Evolutionary conservation across 2,329 filamentous ascomycete species (phyloP).

Genomic region (Aureobasidium sp.): DNA sequence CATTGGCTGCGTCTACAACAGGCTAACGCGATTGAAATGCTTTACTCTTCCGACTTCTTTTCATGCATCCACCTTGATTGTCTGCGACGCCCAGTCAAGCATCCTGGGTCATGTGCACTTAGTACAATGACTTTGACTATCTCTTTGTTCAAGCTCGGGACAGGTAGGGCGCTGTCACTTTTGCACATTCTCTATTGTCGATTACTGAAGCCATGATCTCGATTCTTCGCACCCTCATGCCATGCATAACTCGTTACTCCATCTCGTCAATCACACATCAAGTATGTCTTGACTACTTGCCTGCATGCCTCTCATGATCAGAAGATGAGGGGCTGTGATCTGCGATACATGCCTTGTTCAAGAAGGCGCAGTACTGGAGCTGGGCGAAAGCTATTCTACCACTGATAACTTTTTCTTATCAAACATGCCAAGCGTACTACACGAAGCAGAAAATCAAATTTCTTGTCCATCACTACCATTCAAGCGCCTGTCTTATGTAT

Average conservation of each 20-base stretch:
- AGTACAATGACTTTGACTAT: background rate
- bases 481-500: background rate
- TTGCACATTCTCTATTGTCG: background rate
- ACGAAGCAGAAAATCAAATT: background rate
- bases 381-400: no score
- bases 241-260: background rate
- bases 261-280: background rate
- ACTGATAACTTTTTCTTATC: background rate
- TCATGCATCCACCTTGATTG: background rate
- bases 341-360: background rate
- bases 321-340: background rate
- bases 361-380: background rate
- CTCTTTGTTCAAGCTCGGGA: background rate
- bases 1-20: background rate
- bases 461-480: background rate
- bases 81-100: background rate
- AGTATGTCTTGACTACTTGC: background rate
- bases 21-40: constrained; percentile 10
- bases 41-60: background rate
- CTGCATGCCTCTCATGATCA: background rate
- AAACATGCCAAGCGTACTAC: background rate
- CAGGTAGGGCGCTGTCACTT: background rate
- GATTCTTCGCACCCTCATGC: background rate
- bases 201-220: background rate
- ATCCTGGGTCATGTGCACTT: constrained; percentile 2